Evolutionary conservation across 441 rosid species (phyloP), one percentile per base, ranked within the genome.

Genomic region (Iberis amara): DNA sequence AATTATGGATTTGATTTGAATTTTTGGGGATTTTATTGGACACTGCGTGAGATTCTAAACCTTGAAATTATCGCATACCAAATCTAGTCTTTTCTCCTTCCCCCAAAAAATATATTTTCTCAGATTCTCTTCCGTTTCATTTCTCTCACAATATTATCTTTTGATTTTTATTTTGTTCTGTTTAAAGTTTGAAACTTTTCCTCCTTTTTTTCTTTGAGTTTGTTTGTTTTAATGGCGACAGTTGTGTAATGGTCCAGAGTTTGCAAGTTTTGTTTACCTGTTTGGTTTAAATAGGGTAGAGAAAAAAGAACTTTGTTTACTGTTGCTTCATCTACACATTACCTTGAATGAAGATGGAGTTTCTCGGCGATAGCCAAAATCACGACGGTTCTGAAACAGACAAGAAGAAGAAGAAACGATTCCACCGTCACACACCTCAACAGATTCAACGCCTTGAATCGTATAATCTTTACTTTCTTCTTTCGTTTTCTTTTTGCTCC

Each of bases 401-500:
- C 61, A 64, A 42, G 62, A 75, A 66, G 66, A 73, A 83, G 75
- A 92, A 84, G 80, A 88, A 82, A 61, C 83, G 82, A 3, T 86
- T 89, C 66, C 96, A 89, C 47, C 94, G 98, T 10, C 98, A 89
- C 58, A 92, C 96, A 21, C 81, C 89, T 55, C 55, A 71, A 58
- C 96, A 92, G 79, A 86, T 88, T 73, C 95, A 89, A 77, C 73
- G 72, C 30, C 92, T 92, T 47, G 98, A 92, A 82, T 62, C 76
- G 97, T 89, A 76, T 62, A 0, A 10, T 3, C 12, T 12, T 7
- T 11, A 18, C 37, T 44, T 59, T 51, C 30, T 13, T 55, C 27
- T 27, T 7, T 47, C 5, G 1, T 21, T 28, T 0, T 13, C 3
- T 2, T 11, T 41, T 1, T 1, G 7, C 3, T 8, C 4, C 37